phyloP scores from a whole-genome alignment of 352 stramenopile species.

The Phytophthora rubi region DNA sequence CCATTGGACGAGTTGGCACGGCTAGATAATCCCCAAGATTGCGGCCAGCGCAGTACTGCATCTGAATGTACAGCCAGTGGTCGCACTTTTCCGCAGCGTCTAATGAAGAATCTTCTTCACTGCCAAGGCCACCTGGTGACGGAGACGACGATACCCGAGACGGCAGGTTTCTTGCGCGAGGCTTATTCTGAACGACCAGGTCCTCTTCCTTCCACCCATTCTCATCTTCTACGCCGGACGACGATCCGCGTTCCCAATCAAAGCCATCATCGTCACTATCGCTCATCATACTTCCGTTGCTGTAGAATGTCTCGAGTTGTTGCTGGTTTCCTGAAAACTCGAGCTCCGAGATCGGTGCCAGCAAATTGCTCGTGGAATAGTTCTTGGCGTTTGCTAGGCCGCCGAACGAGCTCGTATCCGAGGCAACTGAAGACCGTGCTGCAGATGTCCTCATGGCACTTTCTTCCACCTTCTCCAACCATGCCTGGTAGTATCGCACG shows the following conservation, averaged over 20 bases:
- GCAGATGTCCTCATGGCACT: conserved; percentile 21
- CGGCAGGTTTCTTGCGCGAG: conserved; percentile 15
- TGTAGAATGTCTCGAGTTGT: conserved; percentile 54
- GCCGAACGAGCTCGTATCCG: conserved; percentile 42
- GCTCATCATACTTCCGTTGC: conserved; percentile 43
- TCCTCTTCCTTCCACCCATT: conserved; percentile 73
- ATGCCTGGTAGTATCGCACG: conserved; percentile 93
- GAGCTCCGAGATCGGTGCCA: conserved; percentile 72
- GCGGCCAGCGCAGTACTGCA: conserved; percentile 90
- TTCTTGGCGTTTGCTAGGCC: conserved; percentile 43
- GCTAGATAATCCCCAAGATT: conserved; percentile 89
- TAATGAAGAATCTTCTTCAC: conserved; percentile 54
- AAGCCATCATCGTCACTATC: conserved; percentile 70
- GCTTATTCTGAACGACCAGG: conserved; percentile 53
- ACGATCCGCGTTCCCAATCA: conserved; percentile 76
- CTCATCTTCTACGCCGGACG: conserved; percentile 44
- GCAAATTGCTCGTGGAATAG: conserved; percentile 79
- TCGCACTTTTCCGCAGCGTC: conserved; percentile 70
- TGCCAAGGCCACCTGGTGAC: conserved; percentile 23
- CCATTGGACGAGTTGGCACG: conserved; percentile 69
- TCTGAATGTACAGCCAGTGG: conserved; percentile 93
- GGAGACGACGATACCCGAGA: conserved; percentile 18
- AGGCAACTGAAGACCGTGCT: conserved; percentile 31
- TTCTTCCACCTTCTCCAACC: conserved; percentile 89
- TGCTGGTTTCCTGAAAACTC: conserved; percentile 67